phyloP scores from a whole-genome alignment of 1,284 basidiomycete genomes.

The Apiotrichum laibachii region DNA sequence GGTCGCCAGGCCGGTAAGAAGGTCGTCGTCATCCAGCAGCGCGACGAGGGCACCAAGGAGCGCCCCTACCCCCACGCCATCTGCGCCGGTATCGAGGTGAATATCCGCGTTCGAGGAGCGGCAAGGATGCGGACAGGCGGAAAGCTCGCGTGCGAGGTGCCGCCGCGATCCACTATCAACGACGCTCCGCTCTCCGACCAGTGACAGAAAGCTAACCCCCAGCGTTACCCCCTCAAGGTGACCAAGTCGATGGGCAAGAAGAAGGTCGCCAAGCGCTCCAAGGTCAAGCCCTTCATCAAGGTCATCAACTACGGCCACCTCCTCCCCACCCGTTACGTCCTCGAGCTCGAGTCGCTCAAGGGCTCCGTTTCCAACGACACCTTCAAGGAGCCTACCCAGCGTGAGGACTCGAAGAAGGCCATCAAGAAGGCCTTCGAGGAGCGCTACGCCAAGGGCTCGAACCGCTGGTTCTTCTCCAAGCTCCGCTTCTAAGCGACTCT shows the following conservation, averaged over 20 bases:
- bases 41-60: slow-evolving; percentile 83
- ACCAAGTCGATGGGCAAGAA: slow-evolving; percentile 95
- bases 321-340: slow-evolving; percentile 93
- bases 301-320: slow-evolving; percentile 97
- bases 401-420: slow-evolving; percentile 89
- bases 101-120: slow-evolving; percentile 14
- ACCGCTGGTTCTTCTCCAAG: slow-evolving; percentile 71
- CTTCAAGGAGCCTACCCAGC: slow-evolving; percentile 91
- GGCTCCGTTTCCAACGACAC: slow-evolving; percentile 76
- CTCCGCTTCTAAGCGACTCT: slow-evolving; percentile 35
- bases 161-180: too few species aligned
- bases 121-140: background rate
- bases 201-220: background rate
- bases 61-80: slow-evolving; percentile 92
- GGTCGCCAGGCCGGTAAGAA: slow-evolving; percentile 98
- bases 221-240: slow-evolving; percentile 86
- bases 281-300: slow-evolving; percentile 99
- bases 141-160: too few species aligned
- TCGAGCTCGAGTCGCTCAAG: slow-evolving; percentile 91
- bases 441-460: slow-evolving; percentile 83
- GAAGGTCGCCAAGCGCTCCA: slow-evolving; percentile 82
- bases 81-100: slow-evolving; percentile 86
- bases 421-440: slow-evolving; percentile 95
- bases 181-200: background rate
- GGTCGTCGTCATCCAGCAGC: slow-evolving; percentile 91